Conservation (phyloP, 2,329 filamentous ascomycete genomes). For the Ophiostoma sp. region DNA sequence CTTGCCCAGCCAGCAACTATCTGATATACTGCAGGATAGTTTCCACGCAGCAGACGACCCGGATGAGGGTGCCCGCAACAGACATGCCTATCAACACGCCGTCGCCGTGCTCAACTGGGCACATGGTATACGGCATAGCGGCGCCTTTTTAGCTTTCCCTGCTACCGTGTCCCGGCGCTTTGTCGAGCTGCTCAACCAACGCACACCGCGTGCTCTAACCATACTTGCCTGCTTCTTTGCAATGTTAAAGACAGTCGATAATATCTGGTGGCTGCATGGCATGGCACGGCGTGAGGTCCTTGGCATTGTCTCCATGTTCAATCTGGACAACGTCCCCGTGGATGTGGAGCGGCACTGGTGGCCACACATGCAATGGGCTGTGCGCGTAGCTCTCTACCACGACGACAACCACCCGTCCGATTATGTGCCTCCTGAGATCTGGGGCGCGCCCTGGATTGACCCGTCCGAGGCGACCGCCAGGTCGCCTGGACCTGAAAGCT, state of each 20-base stretch:
- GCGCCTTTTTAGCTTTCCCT: slow-evolving; percentile 57
- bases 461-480: background rate
- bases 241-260: slow-evolving; percentile 56
- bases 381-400: slow-evolving; percentile 55
- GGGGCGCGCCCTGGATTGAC: slow-evolving; percentile 33
- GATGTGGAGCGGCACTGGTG: slow-evolving; percentile 48
- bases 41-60: slow-evolving; percentile 20
- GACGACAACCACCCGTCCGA: slow-evolving; percentile 41
- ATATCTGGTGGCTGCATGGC: slow-evolving; percentile 65
- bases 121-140: slow-evolving; percentile 54
- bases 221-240: slow-evolving; percentile 64
- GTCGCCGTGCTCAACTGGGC: slow-evolving; percentile 64
- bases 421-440: slow-evolving; percentile 51
- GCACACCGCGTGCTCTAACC: slow-evolving; percentile 56
- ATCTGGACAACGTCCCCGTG: slow-evolving; percentile 45
- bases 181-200: slow-evolving; percentile 54
- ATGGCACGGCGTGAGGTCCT: slow-evolving; percentile 61
- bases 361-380: slow-evolving; percentile 57
- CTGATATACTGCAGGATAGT: slow-evolving; percentile 33
- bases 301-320: slow-evolving; percentile 56
- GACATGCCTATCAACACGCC: slow-evolving; percentile 57
- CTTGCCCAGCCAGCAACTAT: slow-evolving; percentile 30
- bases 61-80: slow-evolving; percentile 36
- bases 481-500: slow-evolving; percentile 29
- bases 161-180: slow-evolving; percentile 58